Conservation (phyloP, 2,329 filamentous ascomycete genomes). For the Hymenoscyphus occultus region DNA sequence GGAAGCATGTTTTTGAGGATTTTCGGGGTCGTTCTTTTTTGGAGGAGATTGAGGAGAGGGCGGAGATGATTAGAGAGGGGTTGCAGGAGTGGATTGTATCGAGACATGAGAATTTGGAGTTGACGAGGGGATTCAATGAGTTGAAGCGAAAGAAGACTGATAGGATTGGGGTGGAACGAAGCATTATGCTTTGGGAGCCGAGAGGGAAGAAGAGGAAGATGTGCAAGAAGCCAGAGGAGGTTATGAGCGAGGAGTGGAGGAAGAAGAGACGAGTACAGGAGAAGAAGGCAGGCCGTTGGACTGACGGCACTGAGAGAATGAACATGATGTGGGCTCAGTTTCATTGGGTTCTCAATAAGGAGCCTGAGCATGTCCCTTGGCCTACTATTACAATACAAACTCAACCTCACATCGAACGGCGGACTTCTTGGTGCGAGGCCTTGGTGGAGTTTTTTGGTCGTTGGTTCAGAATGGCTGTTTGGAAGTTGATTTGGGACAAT, state of each 20-base stretch:
- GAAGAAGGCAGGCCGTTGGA: slow-evolving; percentile 30
- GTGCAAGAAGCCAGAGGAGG: slow-evolving; percentile 1
- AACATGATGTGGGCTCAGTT: slow-evolving; percentile 26
- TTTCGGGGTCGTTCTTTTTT: slow-evolving; percentile 17
- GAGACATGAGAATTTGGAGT: background rate
- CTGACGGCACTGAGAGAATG: slow-evolving; percentile 24
- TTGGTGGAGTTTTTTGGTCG: background rate
- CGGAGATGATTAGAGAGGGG: slow-evolving; percentile 8
- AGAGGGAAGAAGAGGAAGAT: background rate
- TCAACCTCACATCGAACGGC: background rate
- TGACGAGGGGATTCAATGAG: background rate
- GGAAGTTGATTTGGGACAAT: background rate
- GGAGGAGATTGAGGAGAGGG: slow-evolving; percentile 13
- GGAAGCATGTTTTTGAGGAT: slow-evolving; percentile 17
- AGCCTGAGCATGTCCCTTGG: slow-evolving; percentile 9
- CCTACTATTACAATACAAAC: background rate
- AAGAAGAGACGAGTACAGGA: slow-evolving; percentile 22
- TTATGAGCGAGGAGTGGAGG: slow-evolving; percentile 25
- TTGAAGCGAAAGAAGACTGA: slow-evolving; percentile 3
- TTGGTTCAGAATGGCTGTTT: background rate
- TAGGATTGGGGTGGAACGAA: background rate
- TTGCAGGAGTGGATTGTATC: slow-evolving; percentile 9
- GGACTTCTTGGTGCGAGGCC: background rate
- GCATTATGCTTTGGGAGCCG: background rate
- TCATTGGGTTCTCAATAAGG: slow-evolving; percentile 26